Evolutionary conservation across 768 basidiomycete genomes (phyloP).

Genomic region (Mrakia frigida): DNA sequence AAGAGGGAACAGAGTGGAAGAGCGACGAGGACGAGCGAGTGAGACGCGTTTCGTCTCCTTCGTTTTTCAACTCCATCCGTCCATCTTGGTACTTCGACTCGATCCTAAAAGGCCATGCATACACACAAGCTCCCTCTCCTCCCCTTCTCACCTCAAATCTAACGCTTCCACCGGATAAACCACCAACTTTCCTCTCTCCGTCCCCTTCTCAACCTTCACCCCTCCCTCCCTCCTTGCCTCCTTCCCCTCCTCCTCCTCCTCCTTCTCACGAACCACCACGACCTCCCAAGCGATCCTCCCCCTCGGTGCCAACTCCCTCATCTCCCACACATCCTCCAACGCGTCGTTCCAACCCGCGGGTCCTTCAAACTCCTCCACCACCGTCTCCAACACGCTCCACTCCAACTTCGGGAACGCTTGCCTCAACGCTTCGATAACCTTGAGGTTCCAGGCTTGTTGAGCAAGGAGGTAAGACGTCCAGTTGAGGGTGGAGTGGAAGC

Average conservation of each 20-base stretch:
- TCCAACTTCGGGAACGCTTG: not conserved
- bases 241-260: not conserved
- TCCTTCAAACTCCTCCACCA: not conserved
- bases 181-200: not conserved
- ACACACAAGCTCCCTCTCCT: too few species aligned
- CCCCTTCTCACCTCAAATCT: not conserved
- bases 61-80: too few species aligned
- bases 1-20: too few species aligned
- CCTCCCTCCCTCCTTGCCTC: not conserved
- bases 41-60: too few species aligned
- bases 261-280: not conserved
- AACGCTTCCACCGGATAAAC: not conserved
- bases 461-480: not conserved
- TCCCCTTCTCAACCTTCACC: not conserved
- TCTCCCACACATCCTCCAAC: not conserved
- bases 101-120: too few species aligned
- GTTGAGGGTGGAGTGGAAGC: not conserved
- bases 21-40: too few species aligned
- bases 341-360: not conserved
- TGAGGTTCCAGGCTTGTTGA: not conserved
- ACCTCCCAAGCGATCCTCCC: not conserved
- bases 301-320: not conserved
- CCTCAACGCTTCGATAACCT: not conserved
- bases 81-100: too few species aligned
- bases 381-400: not conserved